These are phyloP conservation scores for Arthrobotrys musiformis DNA, from an alignment of 2,329 filamentous ascomycete species.

Conservation along the genomic window DNA sequence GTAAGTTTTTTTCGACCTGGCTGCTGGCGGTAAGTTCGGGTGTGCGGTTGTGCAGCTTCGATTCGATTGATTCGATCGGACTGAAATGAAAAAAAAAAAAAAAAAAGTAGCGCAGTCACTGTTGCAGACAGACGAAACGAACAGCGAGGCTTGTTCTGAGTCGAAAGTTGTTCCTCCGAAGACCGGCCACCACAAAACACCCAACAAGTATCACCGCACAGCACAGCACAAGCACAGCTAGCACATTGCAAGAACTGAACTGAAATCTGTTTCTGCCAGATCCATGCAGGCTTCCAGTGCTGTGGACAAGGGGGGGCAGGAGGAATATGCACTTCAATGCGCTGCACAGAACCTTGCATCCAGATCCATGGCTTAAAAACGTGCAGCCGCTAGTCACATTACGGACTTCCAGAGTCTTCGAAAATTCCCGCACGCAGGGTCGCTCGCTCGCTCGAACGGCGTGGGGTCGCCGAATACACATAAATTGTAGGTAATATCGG, in stretches of 20 bases:
- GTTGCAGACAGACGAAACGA: too few relatives aligned
- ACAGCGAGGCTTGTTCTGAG: too few relatives aligned
- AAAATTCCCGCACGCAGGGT: conserved; percentile 37
- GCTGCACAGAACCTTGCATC: conserved; percentile 19
- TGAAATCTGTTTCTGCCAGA: background rate
- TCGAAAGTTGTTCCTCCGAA: conserved; percentile 36
- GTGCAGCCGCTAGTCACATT: background rate
- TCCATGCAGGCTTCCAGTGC: background rate
- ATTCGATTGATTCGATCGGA: too few relatives aligned
- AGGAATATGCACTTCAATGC: background rate
- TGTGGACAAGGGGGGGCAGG: too few relatives aligned
- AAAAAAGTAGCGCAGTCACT: conserved; percentile 12
- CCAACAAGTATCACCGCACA: background rate
- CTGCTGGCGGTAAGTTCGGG: conserved; percentile 38
- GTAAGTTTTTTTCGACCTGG: too few relatives aligned
- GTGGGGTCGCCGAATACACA: conserved; percentile 15
- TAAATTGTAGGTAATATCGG: background rate
- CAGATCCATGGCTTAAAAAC: conserved; percentile 31
- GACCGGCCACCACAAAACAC: conserved; percentile 9
- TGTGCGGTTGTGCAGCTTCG: background rate
- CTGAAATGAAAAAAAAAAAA: background rate
- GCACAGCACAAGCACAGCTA: too few relatives aligned
- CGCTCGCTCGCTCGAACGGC: too few relatives aligned
- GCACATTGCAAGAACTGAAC: too few relatives aligned
- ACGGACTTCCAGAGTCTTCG: background rate